Percentiles rank a stretch among this genome's conserved stretches.
Conservation (phyloP, 2,329 filamentous ascomycete genomes). For the Hansfordia pulvinata region DNA sequence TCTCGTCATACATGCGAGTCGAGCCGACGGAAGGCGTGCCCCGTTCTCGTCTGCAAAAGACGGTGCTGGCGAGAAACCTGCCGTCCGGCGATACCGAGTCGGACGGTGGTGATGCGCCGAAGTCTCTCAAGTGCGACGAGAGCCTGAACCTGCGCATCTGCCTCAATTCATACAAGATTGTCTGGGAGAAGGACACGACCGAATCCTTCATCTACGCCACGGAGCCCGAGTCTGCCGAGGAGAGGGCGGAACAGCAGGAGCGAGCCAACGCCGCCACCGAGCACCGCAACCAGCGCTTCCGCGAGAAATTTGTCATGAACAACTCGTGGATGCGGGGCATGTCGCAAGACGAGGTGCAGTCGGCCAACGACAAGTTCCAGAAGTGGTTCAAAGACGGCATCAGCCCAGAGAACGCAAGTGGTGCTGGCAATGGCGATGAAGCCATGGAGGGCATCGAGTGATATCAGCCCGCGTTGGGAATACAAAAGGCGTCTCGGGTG, state of each 20-base stretch:
- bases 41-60: conserved; percentile 49
- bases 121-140: conserved; percentile 49
- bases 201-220: conserved; percentile 64
- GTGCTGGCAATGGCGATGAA: conserved; percentile 7
- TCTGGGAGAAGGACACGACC: conserved; percentile 57
- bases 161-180: conserved; percentile 64
- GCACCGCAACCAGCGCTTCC: conserved; percentile 55
- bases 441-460: conserved; percentile 10
- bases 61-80: conserved; percentile 59
- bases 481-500: no score
- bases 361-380: conserved; percentile 54
- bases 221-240: conserved; percentile 53
- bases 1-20: conserved; percentile 78
- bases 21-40: conserved; percentile 76
- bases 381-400: conserved; percentile 38
- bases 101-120: conserved; percentile 48
- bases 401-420: no score
- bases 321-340: conserved; percentile 68
- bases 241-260: conserved; percentile 45
- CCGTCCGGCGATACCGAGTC: conserved; percentile 47
- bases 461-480: no score
- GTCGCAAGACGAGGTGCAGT: conserved; percentile 63
- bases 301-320: conserved; percentile 73
- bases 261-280: conserved; percentile 39
- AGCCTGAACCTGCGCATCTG: conserved; percentile 61